Percentiles rank a stretch among this genome's conserved stretches.
Conservation (phyloP, 129 eudicot species). For the Mikania micrantha region DNA sequence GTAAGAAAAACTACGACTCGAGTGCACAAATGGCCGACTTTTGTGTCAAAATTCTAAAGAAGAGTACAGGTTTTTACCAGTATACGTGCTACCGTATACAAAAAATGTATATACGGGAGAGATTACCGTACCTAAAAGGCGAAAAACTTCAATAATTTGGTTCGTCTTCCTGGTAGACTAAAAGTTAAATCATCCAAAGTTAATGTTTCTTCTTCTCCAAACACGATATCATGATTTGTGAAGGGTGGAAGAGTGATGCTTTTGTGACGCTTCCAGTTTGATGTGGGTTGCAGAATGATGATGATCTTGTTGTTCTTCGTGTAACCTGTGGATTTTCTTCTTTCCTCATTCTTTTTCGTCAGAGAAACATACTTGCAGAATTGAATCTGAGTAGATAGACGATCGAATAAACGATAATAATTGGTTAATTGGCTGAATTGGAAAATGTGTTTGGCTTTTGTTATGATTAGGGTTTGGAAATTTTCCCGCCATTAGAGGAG, state of each 20-base stretch:
- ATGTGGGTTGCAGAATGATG: slow-evolving; percentile 18
- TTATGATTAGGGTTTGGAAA: neutral
- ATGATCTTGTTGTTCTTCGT: slow-evolving; percentile 69
- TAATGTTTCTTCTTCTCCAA: slow-evolving; percentile 29
- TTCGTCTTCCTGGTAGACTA: slow-evolving; percentile 56
- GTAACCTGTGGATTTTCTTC: slow-evolving; percentile 44
- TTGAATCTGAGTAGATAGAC: neutral
- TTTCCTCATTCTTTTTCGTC: slow-evolving; percentile 38
- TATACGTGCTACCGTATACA: slow-evolving; percentile 60
- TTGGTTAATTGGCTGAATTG: neutral
- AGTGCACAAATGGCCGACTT: too few species aligned
- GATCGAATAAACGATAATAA: neutral
- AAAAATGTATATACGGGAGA: too few species aligned
- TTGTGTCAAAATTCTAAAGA: too few species aligned
- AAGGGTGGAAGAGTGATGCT: slow-evolving; percentile 23
- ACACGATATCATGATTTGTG: slow-evolving; percentile 41
- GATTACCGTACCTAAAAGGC: too few species aligned
- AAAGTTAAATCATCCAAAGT: slow-evolving; percentile 41
- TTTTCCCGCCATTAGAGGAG: slow-evolving; percentile 19
- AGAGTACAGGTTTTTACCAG: too few species aligned
- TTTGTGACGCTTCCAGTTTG: slow-evolving; percentile 20
- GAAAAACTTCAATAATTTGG: slow-evolving; percentile 35
- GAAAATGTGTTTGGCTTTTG: neutral
- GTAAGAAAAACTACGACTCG: too few species aligned
- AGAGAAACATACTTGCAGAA: neutral